Evolutionary conservation across 805 yeast species (phyloP), one percentile per base, ranked within the genome.

Genomic region (Candida morakotiae): DNA sequence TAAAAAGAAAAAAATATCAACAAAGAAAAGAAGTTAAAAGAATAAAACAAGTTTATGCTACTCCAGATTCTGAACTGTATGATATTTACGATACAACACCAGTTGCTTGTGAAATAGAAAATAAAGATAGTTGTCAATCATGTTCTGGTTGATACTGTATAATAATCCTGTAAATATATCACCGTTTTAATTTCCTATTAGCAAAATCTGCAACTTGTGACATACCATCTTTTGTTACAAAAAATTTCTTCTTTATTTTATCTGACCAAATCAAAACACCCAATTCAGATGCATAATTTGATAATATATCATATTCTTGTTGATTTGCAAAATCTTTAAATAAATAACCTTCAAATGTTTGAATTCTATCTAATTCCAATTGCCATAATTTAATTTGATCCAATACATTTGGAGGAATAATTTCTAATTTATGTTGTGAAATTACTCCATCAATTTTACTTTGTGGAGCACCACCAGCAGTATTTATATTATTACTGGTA

Each of bases 351-450:
- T 81, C 87, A 35, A 79, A 84, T 1, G 93, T 77, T 48, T 84
- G 81, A 46, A 93, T 86, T 61, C 99, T 76, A 58, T 93, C 98
- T 64, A 89, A 62, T 56, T 93, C 99, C 42, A 93, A 68, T 64
- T 93, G 98, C 99, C 99, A 93, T 37, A 93, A 69, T 55, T 81
- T 82, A 49, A 93, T 86, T 58, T 93, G 99, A 60, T 93, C 99
- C 1, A 87, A 85, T n/a, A 93, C 95, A 0, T 96, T 93, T 0
- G 98, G 96, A 3, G 98, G 98, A 5, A 85, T 57, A 9, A 93
- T 66, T 52, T 81, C 81, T 41, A 79, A 50, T 44, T 73, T 55
- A 46, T 79, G 75, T 44, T 73, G 72, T 6, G 71, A 61, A 10
- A 64, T 65, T 16, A 45, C 26, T 3, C 49, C 53, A 2, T 48